These are phyloP conservation scores for Sugiyamaella floridensis DNA, from an alignment of 805 yeast species.

Conservation along the genomic window DNA sequence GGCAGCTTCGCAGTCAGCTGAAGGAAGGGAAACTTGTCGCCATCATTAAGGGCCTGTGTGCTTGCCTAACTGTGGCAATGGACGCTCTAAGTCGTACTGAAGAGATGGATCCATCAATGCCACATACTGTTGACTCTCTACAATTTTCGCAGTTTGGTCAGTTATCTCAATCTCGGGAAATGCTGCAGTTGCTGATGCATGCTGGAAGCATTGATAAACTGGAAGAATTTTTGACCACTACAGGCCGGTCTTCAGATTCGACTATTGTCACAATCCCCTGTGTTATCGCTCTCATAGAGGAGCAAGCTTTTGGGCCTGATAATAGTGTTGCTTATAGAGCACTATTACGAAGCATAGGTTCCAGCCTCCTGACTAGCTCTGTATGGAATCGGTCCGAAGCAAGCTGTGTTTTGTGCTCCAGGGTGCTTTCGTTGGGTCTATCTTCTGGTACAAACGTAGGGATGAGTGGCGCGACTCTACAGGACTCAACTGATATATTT, in stretches of 20 bases:
- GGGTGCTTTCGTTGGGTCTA: conserved; percentile 3
- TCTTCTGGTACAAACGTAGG: not conserved
- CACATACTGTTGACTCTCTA: not conserved
- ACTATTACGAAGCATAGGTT: not conserved
- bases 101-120: not conserved
- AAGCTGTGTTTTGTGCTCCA: not conserved
- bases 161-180: not conserved
- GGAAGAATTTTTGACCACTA: not conserved
- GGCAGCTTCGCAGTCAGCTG: not conserved
- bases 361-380: not conserved
- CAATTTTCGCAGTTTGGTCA: not conserved
- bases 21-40: not conserved
- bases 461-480: not conserved
- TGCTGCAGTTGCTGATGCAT: not conserved
- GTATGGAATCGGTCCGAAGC: not conserved
- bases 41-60: not conserved
- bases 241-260: not conserved
- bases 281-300: not conserved
- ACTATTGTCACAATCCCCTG: not conserved
- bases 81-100: not conserved
- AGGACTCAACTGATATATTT: conserved; percentile 4
- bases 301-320: not conserved
- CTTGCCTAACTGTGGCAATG: not conserved
- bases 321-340: not conserved
- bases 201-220: not conserved